Conservation (phyloP, 2,329 filamentous ascomycete species). For the Neurospora sp. region DNA sequence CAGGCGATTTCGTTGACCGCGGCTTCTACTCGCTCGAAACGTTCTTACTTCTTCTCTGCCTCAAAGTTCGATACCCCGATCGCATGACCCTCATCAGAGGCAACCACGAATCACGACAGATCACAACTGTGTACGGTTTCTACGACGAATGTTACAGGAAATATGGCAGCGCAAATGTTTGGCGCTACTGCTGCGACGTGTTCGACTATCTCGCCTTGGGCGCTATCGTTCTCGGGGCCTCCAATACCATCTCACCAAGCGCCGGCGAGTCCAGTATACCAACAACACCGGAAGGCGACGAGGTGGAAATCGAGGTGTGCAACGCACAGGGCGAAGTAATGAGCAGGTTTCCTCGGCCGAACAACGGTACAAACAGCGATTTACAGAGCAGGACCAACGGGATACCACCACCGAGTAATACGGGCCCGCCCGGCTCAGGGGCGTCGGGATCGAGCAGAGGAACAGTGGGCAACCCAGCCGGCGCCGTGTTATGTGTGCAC, state of each 20-base stretch:
- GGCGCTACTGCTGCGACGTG: slow-evolving; percentile 94
- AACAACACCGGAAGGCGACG: slow-evolving; percentile 45
- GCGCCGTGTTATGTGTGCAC: slow-evolving; percentile 90
- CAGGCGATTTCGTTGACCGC: slow-evolving; percentile 92
- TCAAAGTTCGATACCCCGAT: slow-evolving; percentile 95
- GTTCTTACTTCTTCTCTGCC: slow-evolving; percentile 86
- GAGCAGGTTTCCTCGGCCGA: slow-evolving; percentile 52
- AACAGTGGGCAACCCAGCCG: slow-evolving; percentile 57
- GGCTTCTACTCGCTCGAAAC: slow-evolving; percentile 98
- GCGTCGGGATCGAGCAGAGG: slow-evolving; percentile 62
- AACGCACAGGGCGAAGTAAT: slow-evolving; percentile 76
- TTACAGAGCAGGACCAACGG: slow-evolving; percentile 20
- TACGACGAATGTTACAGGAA: slow-evolving; percentile 96
- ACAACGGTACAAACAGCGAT: slow-evolving; percentile 15
- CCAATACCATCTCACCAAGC: slow-evolving; percentile 47
- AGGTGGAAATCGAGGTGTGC: slow-evolving; percentile 88
- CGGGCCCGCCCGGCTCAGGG: slow-evolving; percentile 69
- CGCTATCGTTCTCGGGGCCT: slow-evolving; percentile 82
- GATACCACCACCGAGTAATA: slow-evolving; percentile 30
- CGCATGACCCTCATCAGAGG: slow-evolving; percentile 93
- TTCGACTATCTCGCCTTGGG: slow-evolving; percentile 94
- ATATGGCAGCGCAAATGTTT: slow-evolving; percentile 93
- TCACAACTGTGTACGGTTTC: slow-evolving; percentile 95
- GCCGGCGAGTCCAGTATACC: slow-evolving; percentile 28
- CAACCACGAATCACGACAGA: slow-evolving; percentile 93